Percentiles rank a stretch among this genome's conserved stretches.
Evolutionary conservation across 129 eudicot species (phyloP).

Genomic region (Chrysanthemum makinoi): DNA sequence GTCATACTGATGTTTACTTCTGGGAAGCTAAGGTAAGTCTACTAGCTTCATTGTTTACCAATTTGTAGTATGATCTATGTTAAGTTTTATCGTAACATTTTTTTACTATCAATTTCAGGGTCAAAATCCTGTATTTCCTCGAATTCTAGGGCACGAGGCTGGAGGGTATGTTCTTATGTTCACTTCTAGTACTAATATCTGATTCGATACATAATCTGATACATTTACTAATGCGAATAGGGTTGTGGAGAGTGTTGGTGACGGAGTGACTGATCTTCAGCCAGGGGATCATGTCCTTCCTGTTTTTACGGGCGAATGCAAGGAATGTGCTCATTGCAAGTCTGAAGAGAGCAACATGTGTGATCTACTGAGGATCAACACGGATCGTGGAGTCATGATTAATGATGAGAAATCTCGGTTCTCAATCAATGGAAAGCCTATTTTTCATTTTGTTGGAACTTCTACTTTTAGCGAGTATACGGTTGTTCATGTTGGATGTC

Average conservation of each 20-base stretch:
- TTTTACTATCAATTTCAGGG: no score
- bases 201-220: neutral
- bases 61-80: no score
- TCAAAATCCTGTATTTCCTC: no score
- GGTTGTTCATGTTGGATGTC: slow-evolving; percentile 70
- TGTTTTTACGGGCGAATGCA: slow-evolving; percentile 84
- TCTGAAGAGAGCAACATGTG: slow-evolving; percentile 92
- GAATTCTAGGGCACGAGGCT: no score
- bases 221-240: slow-evolving; percentile 20
- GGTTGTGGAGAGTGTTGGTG: slow-evolving; percentile 88
- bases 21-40: slow-evolving; percentile 82
- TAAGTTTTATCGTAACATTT: neutral
- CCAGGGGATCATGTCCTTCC: slow-evolving; percentile 93
- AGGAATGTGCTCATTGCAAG: slow-evolving; percentile 77
- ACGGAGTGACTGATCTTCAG: slow-evolving; percentile 67
- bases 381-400: slow-evolving; percentile 80
- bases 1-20: slow-evolving; percentile 80
- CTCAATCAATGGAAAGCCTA: slow-evolving; percentile 68
- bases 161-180: no score
- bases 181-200: neutral
- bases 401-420: slow-evolving; percentile 59
- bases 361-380: slow-evolving; percentile 72
- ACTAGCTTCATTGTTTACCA: no score
- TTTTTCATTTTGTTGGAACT: slow-evolving; percentile 76
- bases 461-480: slow-evolving; percentile 90